These are phyloP conservation scores for Entrophospora sp. DNA, from an alignment of 192 early-diverging fungal species.

Conservation along the genomic window DNA sequence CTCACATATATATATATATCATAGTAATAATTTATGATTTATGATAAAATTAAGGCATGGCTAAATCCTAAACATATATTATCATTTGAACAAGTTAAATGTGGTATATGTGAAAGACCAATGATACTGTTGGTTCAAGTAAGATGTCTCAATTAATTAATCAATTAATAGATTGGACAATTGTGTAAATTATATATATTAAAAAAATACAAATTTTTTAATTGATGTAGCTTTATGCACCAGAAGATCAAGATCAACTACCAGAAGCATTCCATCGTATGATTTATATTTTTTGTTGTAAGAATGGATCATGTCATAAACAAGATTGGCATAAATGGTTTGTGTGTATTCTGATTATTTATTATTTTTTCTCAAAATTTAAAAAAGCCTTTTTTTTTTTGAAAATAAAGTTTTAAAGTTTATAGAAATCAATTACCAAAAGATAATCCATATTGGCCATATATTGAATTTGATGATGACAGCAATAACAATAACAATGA, in stretches of 20 bases:
- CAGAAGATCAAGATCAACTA: constrained; percentile 83
- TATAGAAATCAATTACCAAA: constrained; percentile 72
- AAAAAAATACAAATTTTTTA: background rate
- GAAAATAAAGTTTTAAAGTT: constrained; percentile 68
- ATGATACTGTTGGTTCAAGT: constrained; percentile 81
- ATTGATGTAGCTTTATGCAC: constrained; percentile 69
- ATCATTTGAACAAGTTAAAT: constrained; percentile 47
- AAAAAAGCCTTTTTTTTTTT: too few relatives aligned
- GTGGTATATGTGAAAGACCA: constrained; percentile 62
- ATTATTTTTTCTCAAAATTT: background rate
- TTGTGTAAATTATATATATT: background rate
- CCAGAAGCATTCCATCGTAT: constrained; percentile 82
- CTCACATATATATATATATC: background rate
- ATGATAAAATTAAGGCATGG: constrained; percentile 50
- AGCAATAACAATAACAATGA: constrained; percentile 29
- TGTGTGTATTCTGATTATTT: background rate
- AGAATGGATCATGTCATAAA: constrained; percentile 73
- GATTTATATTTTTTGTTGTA: constrained; percentile 90
- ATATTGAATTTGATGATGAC: constrained; percentile 25
- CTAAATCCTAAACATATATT: constrained; percentile 66
- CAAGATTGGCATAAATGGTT: constrained; percentile 45
- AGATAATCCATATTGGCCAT: constrained; percentile 56
- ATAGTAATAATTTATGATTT: background rate
- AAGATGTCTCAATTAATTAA: constrained; percentile 9
- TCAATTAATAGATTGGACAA: background rate